A percentile compares a stretch with the other conserved stretches of the same genome.
Conservation (phyloP, 441 rosid genomes). For the Geranium incanum region DNA sequence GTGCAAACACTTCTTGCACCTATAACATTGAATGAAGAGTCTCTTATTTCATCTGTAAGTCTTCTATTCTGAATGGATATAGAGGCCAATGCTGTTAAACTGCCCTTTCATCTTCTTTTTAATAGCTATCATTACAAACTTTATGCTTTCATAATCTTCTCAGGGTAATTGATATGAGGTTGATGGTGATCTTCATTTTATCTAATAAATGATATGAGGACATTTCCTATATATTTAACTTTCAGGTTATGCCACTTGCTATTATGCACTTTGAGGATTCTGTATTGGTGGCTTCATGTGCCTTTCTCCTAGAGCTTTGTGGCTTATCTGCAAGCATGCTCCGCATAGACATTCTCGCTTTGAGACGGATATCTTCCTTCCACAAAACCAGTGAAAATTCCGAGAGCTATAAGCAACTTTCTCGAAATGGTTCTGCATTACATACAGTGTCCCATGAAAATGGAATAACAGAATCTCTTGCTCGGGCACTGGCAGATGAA, state of each 20-base stretch:
- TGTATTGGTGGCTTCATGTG: conserved; percentile 80
- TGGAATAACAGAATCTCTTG: conserved; percentile 69
- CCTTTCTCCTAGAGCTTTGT: conserved; percentile 89
- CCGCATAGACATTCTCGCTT: conserved; percentile 72
- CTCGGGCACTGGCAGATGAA: conserved; percentile 85
- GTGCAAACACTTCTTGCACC: conserved; percentile 87
- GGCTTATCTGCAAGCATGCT: conserved; percentile 86
- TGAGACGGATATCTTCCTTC: conserved; percentile 79
- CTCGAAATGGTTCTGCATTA: conserved; percentile 55
- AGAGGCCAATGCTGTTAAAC: neutral
- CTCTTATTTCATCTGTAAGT: conserved; percentile 82
- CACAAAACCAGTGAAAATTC: conserved; percentile 46
- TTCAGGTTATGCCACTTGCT: conserved; percentile 92
- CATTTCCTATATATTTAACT: conserved; percentile 19
- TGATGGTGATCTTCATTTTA: conserved; percentile 11
- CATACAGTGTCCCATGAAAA: conserved; percentile 48
- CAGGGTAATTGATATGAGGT: neutral
- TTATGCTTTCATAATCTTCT: neutral
- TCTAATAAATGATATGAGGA: conserved; percentile 10
- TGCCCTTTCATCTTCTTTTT: neutral
- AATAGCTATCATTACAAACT: neutral
- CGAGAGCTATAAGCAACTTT: conserved; percentile 44
- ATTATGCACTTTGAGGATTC: conserved; percentile 77
- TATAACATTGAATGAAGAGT: conserved; percentile 55
- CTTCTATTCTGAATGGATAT: conserved; percentile 16